Percentiles rank a stretch among this genome's conserved stretches.
phyloP scores from a whole-genome alignment of 768 basidiomycete genomes.

The Mycena amicta region DNA sequence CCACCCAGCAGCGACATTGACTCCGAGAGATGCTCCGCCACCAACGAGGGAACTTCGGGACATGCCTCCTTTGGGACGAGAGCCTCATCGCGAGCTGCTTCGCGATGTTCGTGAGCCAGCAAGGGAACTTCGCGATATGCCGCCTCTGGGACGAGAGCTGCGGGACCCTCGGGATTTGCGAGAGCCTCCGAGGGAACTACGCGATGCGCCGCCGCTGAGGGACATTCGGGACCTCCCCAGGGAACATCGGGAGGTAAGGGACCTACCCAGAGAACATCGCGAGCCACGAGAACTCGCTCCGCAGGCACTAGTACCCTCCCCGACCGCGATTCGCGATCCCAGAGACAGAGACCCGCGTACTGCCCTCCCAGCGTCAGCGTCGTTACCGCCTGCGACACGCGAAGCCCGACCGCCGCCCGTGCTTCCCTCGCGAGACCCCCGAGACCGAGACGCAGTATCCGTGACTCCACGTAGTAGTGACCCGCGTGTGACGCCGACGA shows the following conservation, averaged over 20 bases:
- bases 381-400: background rate
- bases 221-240: background rate
- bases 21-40: background rate
- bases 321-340: too few relatives aligned
- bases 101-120: background rate
- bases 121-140: background rate
- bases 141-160: background rate
- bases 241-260: background rate
- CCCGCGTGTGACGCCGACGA: background rate
- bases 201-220: background rate
- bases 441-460: background rate
- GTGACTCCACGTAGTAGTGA: background rate
- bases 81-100: background rate
- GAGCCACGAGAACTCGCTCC: background rate
- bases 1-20: background rate
- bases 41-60: background rate
- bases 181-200: background rate
- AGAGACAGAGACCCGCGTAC: background rate
- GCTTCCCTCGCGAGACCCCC: background rate
- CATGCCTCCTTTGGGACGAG: background rate
- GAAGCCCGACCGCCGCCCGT: background rate
- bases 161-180: background rate
- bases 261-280: background rate
- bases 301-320: background rate
- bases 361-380: background rate